Evolutionary conservation across 805 yeast species (phyloP).

Genomic region (Starmerella floricola): DNA sequence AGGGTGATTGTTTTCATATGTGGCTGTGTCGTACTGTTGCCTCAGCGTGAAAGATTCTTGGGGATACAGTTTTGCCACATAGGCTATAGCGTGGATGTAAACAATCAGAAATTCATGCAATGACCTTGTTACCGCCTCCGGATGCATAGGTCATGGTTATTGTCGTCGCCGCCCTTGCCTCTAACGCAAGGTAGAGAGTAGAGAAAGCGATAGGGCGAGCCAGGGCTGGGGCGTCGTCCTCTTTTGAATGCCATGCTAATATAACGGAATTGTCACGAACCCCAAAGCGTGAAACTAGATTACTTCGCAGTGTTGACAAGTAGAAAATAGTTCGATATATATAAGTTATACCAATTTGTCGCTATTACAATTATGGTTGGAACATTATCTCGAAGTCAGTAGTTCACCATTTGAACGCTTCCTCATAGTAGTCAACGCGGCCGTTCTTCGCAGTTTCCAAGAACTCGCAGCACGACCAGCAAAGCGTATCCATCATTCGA

Average conservation of each 20-base stretch:
- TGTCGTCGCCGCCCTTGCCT: too few relatives aligned
- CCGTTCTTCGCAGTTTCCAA: conserved; percentile 29
- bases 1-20: conserved; percentile 37
- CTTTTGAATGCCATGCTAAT: too few relatives aligned
- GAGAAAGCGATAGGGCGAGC: too few relatives aligned
- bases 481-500: conserved; percentile 22
- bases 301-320: too few relatives aligned
- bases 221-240: too few relatives aligned
- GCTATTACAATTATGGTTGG: too few relatives aligned
- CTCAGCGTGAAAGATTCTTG: conserved; percentile 35
- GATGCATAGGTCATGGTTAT: conserved; percentile 12
- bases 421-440: conserved; percentile 57
- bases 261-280: too few relatives aligned
- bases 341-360: too few relatives aligned
- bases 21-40: conserved; percentile 35
- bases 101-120: conserved; percentile 41
- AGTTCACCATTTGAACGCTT: conserved; percentile 54
- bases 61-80: conserved; percentile 44
- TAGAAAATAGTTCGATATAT: too few relatives aligned
- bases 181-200: too few relatives aligned
- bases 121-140: conserved; percentile 22
- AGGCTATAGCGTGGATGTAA: conserved; percentile 44
- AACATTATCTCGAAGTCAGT: too few relatives aligned
- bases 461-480: conserved; percentile 17
- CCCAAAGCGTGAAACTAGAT: too few relatives aligned